Base-by-base conservation (phyloP, 2,329 filamentous ascomycete genomes). In the Boeremia lycopersici region DNA sequence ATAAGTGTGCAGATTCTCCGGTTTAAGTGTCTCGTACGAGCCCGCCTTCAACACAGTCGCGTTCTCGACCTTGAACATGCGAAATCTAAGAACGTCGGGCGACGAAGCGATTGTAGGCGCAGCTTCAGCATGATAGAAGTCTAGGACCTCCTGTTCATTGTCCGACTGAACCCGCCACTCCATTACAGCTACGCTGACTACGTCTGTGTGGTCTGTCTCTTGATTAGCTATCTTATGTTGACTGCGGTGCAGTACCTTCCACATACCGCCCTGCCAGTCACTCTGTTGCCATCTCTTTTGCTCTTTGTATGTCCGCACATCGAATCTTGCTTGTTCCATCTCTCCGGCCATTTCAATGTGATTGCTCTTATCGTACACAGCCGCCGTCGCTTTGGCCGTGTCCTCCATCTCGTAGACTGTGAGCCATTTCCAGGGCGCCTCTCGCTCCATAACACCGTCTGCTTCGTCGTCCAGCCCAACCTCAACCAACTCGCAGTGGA, bases 151-250 rank as follows among this genome's bases (percentile, higher is more conserved):
- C 4, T 56, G 48, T 17, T 59, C 51, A 9, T 31, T n/a, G 0
- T 19, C 57, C 10, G 23, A 31, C 2, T 39, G 31, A 12, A 57
- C 19, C n/a, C 41, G 48, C 57, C 57, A 59, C 29, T 59, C 57
- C 57, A 59, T 59, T 11, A 53, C 48, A 30, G 57, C 53, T 44
- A 59, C 57, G 12, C 57, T 59, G 7, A 13, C 43, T 9, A 59
- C 17, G 17, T 56, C 53, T 29, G 23, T n/a, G 25, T 48, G 36
- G 30, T 53, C 57, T 59, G 43, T 11, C 3, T 10, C 6, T 43
- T 25, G 42, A 10, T 50, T 26, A 59, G 31, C 26, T 12, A 23
- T 9, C 2, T 9, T 13, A 2, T 6, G 7, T 10, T 8, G 6
- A 31, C n/a, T 2, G 8, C 13, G 13, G 19, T 10, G 7, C 11